These are phyloP conservation scores for Aspergillus ruber DNA, from an alignment of 2,329 filamentous ascomycete genomes.

Conservation along the genomic window DNA sequence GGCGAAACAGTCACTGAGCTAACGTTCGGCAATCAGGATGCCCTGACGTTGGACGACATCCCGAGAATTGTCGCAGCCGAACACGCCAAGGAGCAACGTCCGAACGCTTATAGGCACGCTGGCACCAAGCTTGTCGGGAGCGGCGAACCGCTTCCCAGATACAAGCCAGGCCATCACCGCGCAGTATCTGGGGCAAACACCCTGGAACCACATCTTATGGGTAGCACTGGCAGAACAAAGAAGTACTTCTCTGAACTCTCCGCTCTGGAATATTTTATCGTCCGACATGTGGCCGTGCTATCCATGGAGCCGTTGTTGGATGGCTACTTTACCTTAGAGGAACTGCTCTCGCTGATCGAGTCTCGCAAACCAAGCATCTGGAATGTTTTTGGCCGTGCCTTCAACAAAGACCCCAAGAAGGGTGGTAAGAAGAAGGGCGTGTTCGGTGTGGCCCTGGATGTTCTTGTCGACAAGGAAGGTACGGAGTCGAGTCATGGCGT, in stretches of 20 bases:
- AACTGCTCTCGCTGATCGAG: conserved; percentile 86
- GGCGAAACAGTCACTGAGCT: conserved; percentile 67
- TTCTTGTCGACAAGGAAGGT: conserved; percentile 85
- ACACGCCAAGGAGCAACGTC: conserved; percentile 83
- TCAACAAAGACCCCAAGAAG: conserved; percentile 70
- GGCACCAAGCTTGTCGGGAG: conserved; percentile 61
- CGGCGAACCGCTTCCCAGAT: conserved; percentile 56
- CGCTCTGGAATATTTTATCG: conserved; percentile 93
- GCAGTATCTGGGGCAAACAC: conserved; percentile 52
- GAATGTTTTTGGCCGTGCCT: conserved; percentile 96
- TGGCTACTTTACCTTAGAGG: conserved; percentile 85
- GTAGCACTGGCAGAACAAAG: conserved; percentile 56
- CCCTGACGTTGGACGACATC: conserved; percentile 91
- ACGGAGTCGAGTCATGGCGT: conserved; percentile 98
- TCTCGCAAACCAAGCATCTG: conserved; percentile 91
- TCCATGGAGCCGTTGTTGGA: conserved; percentile 92
- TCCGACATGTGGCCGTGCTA: conserved; percentile 87
- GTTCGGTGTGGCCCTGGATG: conserved; percentile 82
- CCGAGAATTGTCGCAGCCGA: conserved; percentile 92
- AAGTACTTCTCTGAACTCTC: conserved; percentile 96
- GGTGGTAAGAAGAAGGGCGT: conserved; percentile 83
- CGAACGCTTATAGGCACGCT: conserved; percentile 69
- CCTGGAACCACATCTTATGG: conserved; percentile 40
- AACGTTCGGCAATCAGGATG: conserved; percentile 85
- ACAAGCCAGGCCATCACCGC: conserved; percentile 64